Base-by-base conservation (phyloP, 2,329 filamentous ascomycete genomes). In the Diaporthe sp. region DNA sequence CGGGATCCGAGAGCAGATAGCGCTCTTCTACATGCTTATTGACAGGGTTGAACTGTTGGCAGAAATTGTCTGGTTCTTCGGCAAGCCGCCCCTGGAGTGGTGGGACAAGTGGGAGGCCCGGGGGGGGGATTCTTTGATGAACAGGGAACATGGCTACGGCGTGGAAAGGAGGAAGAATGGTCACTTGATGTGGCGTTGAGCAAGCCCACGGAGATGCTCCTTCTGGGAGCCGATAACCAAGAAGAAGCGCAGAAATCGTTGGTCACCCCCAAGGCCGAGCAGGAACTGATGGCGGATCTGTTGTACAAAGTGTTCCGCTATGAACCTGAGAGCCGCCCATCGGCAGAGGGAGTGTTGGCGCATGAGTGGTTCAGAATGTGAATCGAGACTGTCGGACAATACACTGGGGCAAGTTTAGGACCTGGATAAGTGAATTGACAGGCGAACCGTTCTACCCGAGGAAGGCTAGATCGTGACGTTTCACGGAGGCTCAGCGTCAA, bases 11-110 rank as follows among this genome's bases (percentile, higher is more conserved):
- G n/a, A 61, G 12, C 58, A 61, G 37, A 5, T 61, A 19, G 6
- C 58, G 27, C 58, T 61, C n/a, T 61, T 61, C 58, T 61, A 61
- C 58, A 61, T 61, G 58, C 42, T 61, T 2, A 42, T 42, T 9
- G 58, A 61, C 15, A 42, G 5, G 58, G 58, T 42, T 30, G 35
- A 42, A n/a, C 58, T 61, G 2, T 10, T 61, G 13, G 35, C 37
- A 12, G 58, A 61, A 17, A 61, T 61, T 8, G n/a, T 42, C 6
- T n/a, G 37, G 8, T 61, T 61, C 58, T 61, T 61, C 9, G 58
- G 58, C 2, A 61, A 61, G 42, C 35, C 37, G 9, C 37, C 58
- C 7, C 27, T 30, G 35, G 37, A 61, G n/a, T 42, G 7, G 15
- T 61, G 58, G 58, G 37, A 61, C 4, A 7, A 10, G n/a, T 42